phyloP scores from a whole-genome alignment of 192 early-diverging fungal genomes.

The Coemansia sp. region DNA sequence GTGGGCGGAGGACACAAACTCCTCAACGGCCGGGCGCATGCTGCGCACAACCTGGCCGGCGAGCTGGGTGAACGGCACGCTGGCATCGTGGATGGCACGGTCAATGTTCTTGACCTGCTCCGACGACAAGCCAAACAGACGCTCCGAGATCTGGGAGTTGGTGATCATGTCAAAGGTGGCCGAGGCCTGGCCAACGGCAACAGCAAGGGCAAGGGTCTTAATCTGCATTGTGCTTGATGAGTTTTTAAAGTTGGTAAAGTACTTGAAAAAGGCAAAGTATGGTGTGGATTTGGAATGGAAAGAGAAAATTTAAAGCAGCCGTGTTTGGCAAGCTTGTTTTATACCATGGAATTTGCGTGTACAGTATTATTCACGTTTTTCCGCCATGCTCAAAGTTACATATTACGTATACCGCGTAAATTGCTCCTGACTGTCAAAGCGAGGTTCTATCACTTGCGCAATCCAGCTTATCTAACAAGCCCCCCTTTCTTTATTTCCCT shows the following conservation, averaged over 20 bases:
- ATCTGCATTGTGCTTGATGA: slow-evolving; percentile 32
- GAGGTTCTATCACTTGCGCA: background rate
- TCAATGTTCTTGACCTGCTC: slow-evolving; percentile 56
- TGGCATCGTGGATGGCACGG: slow-evolving; percentile 51
- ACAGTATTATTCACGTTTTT: background rate
- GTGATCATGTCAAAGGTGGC: slow-evolving; percentile 49
- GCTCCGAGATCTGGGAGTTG: slow-evolving; percentile 54
- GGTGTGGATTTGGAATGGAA: background rate
- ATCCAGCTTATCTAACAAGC: background rate
- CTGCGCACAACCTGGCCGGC: slow-evolving; percentile 53
- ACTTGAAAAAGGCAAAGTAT: background rate
- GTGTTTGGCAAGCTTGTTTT: background rate
- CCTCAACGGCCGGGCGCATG: slow-evolving; percentile 51
- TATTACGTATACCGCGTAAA: background rate
- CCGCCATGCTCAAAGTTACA: background rate
- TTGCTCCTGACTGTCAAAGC: background rate
- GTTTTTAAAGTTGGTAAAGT: slow-evolving; percentile 4
- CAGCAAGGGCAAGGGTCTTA: slow-evolving; percentile 50
- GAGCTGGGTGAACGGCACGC: slow-evolving; percentile 47
- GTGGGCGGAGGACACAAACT: slow-evolving; percentile 35
- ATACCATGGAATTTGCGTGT: background rate
- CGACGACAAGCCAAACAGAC: slow-evolving; percentile 45
- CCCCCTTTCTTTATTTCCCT: background rate
- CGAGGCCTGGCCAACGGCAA: slow-evolving; percentile 52
- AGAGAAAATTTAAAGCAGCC: slow-evolving; percentile 2